Base-by-base conservation (phyloP, 1,284 basidiomycete species). In the Ceratobasidium sp. region DNA sequence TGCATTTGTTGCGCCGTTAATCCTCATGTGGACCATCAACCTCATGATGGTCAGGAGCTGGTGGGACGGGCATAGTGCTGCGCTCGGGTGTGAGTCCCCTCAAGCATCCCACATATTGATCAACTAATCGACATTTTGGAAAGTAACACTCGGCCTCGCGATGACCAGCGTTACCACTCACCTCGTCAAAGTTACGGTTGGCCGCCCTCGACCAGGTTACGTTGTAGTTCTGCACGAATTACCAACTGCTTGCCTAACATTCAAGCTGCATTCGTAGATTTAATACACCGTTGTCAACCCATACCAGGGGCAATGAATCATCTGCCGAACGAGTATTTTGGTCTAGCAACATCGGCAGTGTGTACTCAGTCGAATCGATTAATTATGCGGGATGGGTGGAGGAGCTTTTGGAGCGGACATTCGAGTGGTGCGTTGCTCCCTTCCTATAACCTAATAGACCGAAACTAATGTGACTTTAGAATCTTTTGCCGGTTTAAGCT, bases 331-430 rank as follows among this genome's bases (percentile, higher is more conserved):
- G 63, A 77, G 20, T 77, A 55, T 26, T 77, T 67, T 58, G 94
- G 95, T 0, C 88, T 99, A 12, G 92, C 92, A 0, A 92, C 89
- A 1, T 91, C 89, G 72, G 88, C 89, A 0, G 92, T 98, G 71
- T 99, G 98, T 86, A 96, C 95, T 0, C 91, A 92, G 81, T 88
- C 88, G 0, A 86, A 95, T 82, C 82, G 84, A 15, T 80, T 83
- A 15, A 88, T 91, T 5, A 84, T 97, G 81, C 86, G 89, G 46
- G 96, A 97, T 84, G 97, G 97, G 0, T 99, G 97, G 88, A 91
- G 95, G 82, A 96, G 94, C 83, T 98, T 99, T 85, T 95, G 95
- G 6, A 96, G 94, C 70, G 97, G 97, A 0, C 97, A 99, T 86
- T 91, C 95, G 0, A 95, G 94, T 83, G 84, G 90, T 96, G 86